A percentile compares a stretch with the other conserved stretches of the same genome.
Conservation (phyloP, 2,329 filamentous ascomycete species). For the Nemania serpens region DNA sequence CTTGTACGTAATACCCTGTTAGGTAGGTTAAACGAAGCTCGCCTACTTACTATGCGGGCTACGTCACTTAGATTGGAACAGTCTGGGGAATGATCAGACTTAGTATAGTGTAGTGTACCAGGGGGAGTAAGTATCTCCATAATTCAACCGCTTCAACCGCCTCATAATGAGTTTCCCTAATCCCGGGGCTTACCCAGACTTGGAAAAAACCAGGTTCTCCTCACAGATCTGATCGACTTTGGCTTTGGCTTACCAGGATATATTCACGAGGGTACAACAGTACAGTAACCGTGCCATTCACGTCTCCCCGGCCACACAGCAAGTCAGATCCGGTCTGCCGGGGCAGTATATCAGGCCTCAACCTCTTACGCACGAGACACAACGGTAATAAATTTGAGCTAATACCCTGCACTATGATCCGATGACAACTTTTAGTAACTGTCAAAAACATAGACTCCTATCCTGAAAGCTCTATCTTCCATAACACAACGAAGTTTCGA, state of each 20-base stretch:
- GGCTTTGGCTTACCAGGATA: conserved; percentile 12
- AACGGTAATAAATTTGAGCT: no score
- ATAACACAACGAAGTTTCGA: no score
- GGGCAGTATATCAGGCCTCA: not conserved
- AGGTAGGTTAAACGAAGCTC: not conserved
- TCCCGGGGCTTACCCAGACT: conserved; percentile 11
- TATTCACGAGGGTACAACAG: not conserved
- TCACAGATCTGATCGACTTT: conserved; percentile 21
- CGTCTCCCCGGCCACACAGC: no score
- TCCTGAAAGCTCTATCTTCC: no score
- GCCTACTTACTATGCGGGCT: not conserved
- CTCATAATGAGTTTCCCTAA: not conserved
- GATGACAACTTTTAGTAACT: no score
- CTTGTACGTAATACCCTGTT: not conserved
- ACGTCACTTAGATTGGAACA: not conserved
- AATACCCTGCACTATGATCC: no score
- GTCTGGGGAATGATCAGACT: conserved; percentile 6
- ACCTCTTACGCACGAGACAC: no score
- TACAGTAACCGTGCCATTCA: not conserved
- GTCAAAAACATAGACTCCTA: no score
- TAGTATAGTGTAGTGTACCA: not conserved
- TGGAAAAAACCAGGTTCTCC: conserved; percentile 27
- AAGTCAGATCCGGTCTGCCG: conserved; percentile 10
- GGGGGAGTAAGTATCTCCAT: not conserved
- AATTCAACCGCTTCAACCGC: conserved; percentile 16